These are phyloP conservation scores for Neopestalotiopsis clavispora DNA, from an alignment of 2,329 filamentous ascomycete genomes.

Conservation along the genomic window DNA sequence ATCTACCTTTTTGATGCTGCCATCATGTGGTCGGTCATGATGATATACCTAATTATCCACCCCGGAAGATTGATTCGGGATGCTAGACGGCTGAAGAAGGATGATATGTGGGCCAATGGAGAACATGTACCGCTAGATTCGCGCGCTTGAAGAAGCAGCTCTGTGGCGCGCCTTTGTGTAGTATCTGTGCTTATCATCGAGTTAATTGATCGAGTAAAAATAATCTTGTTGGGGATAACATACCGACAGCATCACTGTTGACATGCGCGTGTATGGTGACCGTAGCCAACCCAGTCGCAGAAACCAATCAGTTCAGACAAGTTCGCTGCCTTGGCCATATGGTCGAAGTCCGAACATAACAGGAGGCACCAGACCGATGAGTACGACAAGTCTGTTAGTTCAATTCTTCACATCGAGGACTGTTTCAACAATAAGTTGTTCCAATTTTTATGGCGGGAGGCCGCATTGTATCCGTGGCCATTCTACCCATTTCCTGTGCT, in stretches of 20 bases:
- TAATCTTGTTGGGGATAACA: neutral
- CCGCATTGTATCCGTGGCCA: slow-evolving; percentile 9
- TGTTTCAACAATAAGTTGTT: neutral
- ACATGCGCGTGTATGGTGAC: too few relatives aligned
- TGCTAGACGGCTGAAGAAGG: neutral
- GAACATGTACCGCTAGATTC: neutral
- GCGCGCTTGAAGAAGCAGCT: neutral
- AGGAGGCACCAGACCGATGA: neutral
- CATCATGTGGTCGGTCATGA: slow-evolving; percentile 46
- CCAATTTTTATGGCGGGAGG: neutral
- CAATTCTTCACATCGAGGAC: too few relatives aligned
- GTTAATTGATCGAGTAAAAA: neutral
- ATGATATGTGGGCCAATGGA: neutral
- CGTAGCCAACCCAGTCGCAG: too few relatives aligned
- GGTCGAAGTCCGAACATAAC: neutral
- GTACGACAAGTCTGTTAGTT: too few relatives aligned
- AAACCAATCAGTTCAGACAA: too few relatives aligned
- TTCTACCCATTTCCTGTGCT: slow-evolving; percentile 5
- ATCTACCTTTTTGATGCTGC: slow-evolving; percentile 50
- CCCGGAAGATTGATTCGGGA: slow-evolving; percentile 1
- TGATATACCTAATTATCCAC: slow-evolving; percentile 35
- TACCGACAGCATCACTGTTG: neutral
- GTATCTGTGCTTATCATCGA: neutral
- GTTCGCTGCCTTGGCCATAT: too few relatives aligned
- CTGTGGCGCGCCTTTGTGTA: neutral